A percentile compares a stretch with the other conserved stretches of the same genome.
Conservation (phyloP, 371 early-diverging fungal species). For the Chytridium lagenaria region DNA sequence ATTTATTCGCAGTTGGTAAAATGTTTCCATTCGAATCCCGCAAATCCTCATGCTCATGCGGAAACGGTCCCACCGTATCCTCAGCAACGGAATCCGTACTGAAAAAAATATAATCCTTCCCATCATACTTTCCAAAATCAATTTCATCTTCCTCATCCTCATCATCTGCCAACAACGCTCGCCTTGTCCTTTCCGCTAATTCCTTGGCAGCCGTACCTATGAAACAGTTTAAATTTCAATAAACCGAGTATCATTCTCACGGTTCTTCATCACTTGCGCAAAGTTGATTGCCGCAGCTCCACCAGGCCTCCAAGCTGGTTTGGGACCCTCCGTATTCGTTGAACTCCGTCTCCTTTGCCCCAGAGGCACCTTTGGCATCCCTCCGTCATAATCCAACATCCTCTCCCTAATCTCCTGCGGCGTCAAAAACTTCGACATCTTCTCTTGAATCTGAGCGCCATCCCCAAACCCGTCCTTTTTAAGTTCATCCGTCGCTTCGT, state of each 20-base stretch:
- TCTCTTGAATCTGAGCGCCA: not conserved
- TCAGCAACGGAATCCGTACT: conserved; percentile 14
- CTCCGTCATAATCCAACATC: conserved; percentile 9
- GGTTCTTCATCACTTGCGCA: conserved; percentile 23
- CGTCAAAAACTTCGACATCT: not conserved
- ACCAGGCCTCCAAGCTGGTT: conserved; percentile 11
- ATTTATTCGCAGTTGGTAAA: conserved; percentile 11
- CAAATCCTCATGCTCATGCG: not conserved
- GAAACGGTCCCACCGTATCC: conserved; percentile 17
- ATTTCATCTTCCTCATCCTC: conserved; percentile 24
- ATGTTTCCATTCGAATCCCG: conserved; percentile 4
- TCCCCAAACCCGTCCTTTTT: not conserved
- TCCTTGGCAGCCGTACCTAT: conserved; percentile 33
- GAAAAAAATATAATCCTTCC: not conserved
- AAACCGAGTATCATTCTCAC: not conserved
- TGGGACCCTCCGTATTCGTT: not conserved
- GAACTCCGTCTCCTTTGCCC: not conserved
- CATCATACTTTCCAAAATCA: not conserved
- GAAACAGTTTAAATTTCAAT: not conserved
- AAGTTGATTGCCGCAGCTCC: conserved; percentile 7
- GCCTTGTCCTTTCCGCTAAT: conserved; percentile 27
- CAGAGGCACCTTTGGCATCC: too few species aligned
- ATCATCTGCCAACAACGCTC: conserved; percentile 17
- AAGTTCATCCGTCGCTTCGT: too few species aligned
- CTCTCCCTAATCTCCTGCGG: conserved; percentile 22